Base-by-base conservation (phyloP, 257 asterid genomes). In the Ilex asprella region DNA sequence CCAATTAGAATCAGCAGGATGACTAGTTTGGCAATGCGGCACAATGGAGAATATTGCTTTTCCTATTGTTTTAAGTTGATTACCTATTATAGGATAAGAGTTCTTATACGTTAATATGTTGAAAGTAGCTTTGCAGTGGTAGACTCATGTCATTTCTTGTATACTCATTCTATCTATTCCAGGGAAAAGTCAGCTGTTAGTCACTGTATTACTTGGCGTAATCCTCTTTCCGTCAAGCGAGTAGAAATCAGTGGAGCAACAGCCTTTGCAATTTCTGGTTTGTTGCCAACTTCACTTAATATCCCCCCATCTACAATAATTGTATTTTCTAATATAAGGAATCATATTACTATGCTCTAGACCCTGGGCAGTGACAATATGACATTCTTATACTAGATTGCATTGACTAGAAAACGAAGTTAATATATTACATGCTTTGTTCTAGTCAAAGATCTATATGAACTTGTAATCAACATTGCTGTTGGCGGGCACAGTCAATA, bases 171-270 rank as follows among this genome's bases (percentile, higher is more conserved):
- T 12, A 49, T 32, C 29, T 16, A 67, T 72, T 68, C 14, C 79
- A 92, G 98, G n/a, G 98, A 91, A 71, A 79, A 80, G 70, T 92
- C 97, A 16, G 96, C 93, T 55, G 91, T 89, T 67, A 89, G 99
- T 69, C 99, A 92, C 75, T 29, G 91, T 73, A 77, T 84, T 63
- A 86, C 97, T 1, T 82, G 90, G 95, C 65, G 61, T 62, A 66
- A 75, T 67, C 76, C 91, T 69, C 41, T 92, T 62, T 69, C 88
- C 31, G 97, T 63, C 21, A 86, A 83, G 71, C 79, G 73, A 10
- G 96, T 86, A 63, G 83, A 80, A 60, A 89, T 92, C 67, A 68
- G 59, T 16, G 97, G 99, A 47, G 81, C 97, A 16, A 75, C 67
- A 30, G 95, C 97, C 2, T 92, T 74, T 71, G 91, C 97, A 46